Evolutionary conservation across 2,329 filamentous ascomycete species (phyloP).

Genomic region (Nemania sp.): DNA sequence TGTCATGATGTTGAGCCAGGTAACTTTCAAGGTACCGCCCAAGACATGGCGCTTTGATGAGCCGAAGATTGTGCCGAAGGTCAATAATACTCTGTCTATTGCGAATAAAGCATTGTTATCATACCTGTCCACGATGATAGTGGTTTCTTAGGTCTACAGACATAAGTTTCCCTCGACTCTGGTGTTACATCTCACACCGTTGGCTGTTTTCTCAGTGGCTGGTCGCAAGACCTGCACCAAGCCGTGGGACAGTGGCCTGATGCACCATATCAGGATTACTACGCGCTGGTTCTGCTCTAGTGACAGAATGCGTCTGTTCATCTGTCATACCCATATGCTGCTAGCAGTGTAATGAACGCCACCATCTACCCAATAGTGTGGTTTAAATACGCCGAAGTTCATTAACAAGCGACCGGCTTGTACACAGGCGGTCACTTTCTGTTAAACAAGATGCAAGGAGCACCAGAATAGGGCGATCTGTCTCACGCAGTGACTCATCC

Average conservation of each 20-base stretch:
- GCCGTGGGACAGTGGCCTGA: slow-evolving; percentile 31
- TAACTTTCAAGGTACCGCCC: slow-evolving; percentile 23
- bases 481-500: slow-evolving; percentile 35
- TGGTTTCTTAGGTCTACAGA: not conserved
- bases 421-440: slow-evolving; percentile 12
- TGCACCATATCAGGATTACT: slow-evolving; percentile 17
- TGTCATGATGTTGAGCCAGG: slow-evolving; percentile 11
- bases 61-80: slow-evolving; percentile 43
- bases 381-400: slow-evolving; percentile 10
- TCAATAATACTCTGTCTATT: slow-evolving; percentile 25
- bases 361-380: slow-evolving; percentile 18
- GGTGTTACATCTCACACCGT: slow-evolving; percentile 28
- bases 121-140: slow-evolving; percentile 7
- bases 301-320: slow-evolving; percentile 24
- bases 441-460: slow-evolving; percentile 34
- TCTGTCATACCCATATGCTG: slow-evolving; percentile 17
- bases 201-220: slow-evolving; percentile 27
- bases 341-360: slow-evolving; percentile 9
- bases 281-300: slow-evolving; percentile 20
- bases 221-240: slow-evolving; percentile 33
- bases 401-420: slow-evolving; percentile 15
- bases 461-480: slow-evolving; percentile 31
- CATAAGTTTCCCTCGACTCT: slow-evolving; percentile 9
- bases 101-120: slow-evolving; percentile 19
- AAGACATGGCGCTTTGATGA: slow-evolving; percentile 45